Percentiles rank a stretch among this genome's conserved stretches.
Conservation (phyloP, 805 yeast genomes). For the Saturnispora sanitii region DNA sequence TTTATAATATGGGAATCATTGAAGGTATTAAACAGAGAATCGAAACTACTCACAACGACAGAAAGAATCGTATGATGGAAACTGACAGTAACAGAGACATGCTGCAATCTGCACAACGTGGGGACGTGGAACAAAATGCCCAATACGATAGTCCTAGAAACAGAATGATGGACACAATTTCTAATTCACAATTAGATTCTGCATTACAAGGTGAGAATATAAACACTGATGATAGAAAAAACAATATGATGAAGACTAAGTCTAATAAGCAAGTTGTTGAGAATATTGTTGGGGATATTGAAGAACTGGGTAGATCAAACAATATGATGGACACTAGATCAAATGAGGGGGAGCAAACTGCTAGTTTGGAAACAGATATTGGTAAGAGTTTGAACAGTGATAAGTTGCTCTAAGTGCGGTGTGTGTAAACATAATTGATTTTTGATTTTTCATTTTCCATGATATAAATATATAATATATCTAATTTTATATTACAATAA, state of each 20-base stretch:
- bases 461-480: no score
- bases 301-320: conserved; percentile 3
- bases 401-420: not conserved
- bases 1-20: conserved; percentile 10
- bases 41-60: conserved; percentile 1
- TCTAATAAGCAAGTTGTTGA: conserved; percentile 8
- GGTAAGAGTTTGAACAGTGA: conserved; percentile 1
- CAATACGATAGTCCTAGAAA: conserved; percentile 9
- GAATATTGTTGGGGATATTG: not conserved
- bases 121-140: not conserved
- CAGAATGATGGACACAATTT: conserved; percentile 13
- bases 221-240: not conserved
- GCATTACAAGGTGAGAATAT: not conserved
- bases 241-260: conserved; percentile 5
- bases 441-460: no score
- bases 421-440: not conserved
- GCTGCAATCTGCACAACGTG: conserved; percentile 4
- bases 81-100: conserved; percentile 12
- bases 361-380: not conserved
- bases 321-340: conserved; percentile 6
- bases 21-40: conserved; percentile 8
- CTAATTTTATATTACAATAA: not conserved
- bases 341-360: not conserved
- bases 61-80: conserved; percentile 9
- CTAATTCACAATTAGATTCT: conserved; percentile 9